Evolutionary conservation across 306 rosid species (phyloP).

Genomic region (Acacia crassicarpa): DNA sequence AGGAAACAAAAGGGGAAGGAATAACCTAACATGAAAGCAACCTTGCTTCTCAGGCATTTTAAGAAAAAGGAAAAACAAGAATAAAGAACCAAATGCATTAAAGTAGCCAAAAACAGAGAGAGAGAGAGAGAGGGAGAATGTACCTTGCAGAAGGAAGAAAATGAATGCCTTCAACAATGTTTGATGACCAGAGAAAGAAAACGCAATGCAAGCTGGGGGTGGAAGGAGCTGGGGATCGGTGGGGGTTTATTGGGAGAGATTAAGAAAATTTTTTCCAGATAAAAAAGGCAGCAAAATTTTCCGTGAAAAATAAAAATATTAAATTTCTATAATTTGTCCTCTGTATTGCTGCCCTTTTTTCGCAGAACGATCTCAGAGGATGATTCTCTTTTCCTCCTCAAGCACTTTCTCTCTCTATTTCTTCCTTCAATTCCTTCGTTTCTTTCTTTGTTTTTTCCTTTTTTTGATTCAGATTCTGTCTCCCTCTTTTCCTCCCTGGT

Average conservation of each 20-base stretch:
- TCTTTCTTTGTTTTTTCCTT: neutral
- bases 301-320: conserved; percentile 14
- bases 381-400: conserved; percentile 51
- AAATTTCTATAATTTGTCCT: neutral
- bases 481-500: neutral
- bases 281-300: conserved; percentile 27
- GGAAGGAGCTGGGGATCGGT: conserved; percentile 1
- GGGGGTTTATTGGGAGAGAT: conserved; percentile 49
- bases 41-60: conserved; percentile 31
- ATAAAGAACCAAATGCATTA: neutral
- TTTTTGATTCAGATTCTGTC: neutral
- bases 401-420: conserved; percentile 9
- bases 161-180: conserved; percentile 26
- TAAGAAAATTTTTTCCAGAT: conserved; percentile 36
- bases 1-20: conserved; percentile 37
- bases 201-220: conserved; percentile 15
- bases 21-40: conserved; percentile 79
- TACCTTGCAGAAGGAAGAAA: conserved; percentile 43
- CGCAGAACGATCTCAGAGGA: conserved; percentile 80
- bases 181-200: neutral
- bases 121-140: conserved; percentile 12
- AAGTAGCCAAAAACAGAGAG: neutral
- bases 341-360: conserved; percentile 62
- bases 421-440: neutral
- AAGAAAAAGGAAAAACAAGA: neutral